Evolutionary conservation across 164 flowering plant species (phyloP).

Genomic region (Umbilicus rupestris): DNA sequence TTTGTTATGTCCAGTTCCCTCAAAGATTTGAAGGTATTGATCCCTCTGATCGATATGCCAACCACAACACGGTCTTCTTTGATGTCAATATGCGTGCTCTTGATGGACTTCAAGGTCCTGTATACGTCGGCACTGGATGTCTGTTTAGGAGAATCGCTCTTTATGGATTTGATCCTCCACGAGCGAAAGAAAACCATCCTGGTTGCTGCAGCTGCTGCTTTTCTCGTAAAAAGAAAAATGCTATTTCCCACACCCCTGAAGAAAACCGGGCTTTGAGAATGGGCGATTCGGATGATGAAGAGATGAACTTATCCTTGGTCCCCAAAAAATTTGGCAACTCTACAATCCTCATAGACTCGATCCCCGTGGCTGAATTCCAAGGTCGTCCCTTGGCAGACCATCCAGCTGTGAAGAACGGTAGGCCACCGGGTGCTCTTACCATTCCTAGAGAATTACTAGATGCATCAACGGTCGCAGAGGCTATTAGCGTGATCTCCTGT

Average conservation of each 20-base stretch:
- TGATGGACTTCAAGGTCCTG: conserved; percentile 69
- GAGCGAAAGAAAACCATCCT: conserved; percentile 38
- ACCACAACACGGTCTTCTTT: conserved; percentile 69
- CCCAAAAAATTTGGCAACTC: conserved; percentile 70
- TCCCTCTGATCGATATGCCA: conserved; percentile 75
- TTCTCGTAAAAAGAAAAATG: conserved; percentile 22
- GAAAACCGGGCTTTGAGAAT: conserved; percentile 43
- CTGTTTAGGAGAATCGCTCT: conserved; percentile 58
- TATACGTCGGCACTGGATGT: conserved; percentile 79
- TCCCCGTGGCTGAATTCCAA: conserved; percentile 56
- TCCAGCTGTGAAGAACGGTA: conserved; percentile 50
- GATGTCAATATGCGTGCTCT: conserved; percentile 75
- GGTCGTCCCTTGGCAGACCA: conserved; percentile 70
- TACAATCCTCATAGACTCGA: conserved; percentile 41
- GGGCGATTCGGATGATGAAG: conserved; percentile 54
- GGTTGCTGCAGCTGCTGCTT: conserved; percentile 44
- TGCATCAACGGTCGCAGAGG: conserved; percentile 60
- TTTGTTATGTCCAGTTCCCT: conserved; percentile 74
- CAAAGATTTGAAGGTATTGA: conserved; percentile 74
- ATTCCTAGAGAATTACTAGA: conserved; percentile 46
- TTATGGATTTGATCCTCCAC: conserved; percentile 71
- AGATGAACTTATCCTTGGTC: conserved; percentile 31
- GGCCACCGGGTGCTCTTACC: conserved; percentile 57
- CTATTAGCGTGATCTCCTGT: conserved; percentile 58
- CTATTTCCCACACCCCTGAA: conserved; percentile 24